Evolutionary conservation across 176 grass and related monocot species (phyloP), one percentile per base, ranked within the genome.

Genomic region (Triticum dicoccoides): DNA sequence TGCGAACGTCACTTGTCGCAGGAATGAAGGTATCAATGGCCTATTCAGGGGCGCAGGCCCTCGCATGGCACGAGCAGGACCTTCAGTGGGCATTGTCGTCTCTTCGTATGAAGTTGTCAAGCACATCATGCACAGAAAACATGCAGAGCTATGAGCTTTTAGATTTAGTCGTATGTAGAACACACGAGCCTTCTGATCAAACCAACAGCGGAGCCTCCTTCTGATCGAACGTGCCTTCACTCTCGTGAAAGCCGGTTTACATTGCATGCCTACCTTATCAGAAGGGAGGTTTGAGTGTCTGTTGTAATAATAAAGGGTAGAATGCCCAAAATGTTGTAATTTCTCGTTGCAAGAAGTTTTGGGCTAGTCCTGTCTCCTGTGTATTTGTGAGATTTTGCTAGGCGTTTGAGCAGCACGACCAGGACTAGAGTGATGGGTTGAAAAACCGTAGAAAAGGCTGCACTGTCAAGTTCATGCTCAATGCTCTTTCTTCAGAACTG

Each of bases 91-190:
- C 64, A 98, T 98, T 68, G 93, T 98, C 11, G 81, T 95, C 42
- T 98, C 96, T 2, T 94, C 91, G 11, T 98, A 96, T 32, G 93
- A 98, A 91, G 91, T 95, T 52, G 88, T 94, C 64, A 98, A 98
- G 79, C 80, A 94, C 75, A 76, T 94, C 68, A 86, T 98, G 23
- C 91, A 94, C 71, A 63, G 65, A 84, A 95, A 90, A 76, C 95
- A 85, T 6, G 33, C 83, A 65, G 84, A 81, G 1, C 59, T 74
- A 25, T 88, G 59, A 88, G 21, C 25, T 23, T 52, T 23, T 52
- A 44, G 39, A 44, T 32, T 27, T 18, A 18, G 25, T 75, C 62
- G 9, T 25, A 58, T 29, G 13, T 79, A 49, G 35, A 58, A 4
- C 73, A 64, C 52, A 52, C 25, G 38, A 77, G 51, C 24, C 49